Evolutionary conservation across 352 stramenopile genomes (phyloP).

Genomic region (Phytopythium litorale): DNA sequence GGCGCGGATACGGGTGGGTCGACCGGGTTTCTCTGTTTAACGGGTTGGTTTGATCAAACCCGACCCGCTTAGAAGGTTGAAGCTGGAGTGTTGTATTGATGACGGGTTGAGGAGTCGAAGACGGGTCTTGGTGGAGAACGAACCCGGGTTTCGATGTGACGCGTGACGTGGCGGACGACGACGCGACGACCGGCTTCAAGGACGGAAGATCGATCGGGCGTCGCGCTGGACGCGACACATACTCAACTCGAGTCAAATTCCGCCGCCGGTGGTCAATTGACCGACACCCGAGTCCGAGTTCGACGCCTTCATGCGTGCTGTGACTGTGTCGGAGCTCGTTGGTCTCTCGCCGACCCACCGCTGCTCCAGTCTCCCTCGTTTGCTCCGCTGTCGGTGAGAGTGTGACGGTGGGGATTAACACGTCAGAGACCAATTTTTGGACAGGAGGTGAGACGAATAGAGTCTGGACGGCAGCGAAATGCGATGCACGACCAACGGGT

Average conservation of each 20-base stretch:
- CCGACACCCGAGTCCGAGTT: too few relatives aligned
- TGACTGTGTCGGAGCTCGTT: too few relatives aligned
- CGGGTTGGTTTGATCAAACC: background rate
- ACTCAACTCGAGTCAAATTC: slow-evolving; percentile 2
- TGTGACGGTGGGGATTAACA: background rate
- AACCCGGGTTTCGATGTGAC: background rate
- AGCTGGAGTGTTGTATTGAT: background rate
- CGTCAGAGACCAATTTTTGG: background rate
- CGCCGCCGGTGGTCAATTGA: background rate
- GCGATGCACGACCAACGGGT: background rate
- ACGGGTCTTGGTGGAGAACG: background rate
- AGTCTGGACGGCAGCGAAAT: background rate
- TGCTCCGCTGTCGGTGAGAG: background rate
- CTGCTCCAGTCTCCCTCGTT: background rate
- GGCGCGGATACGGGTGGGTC: background rate
- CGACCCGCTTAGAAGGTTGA: background rate
- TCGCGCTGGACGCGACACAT: background rate
- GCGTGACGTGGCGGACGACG: background rate
- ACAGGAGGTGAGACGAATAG: background rate
- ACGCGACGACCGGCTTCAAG: slow-evolving; percentile 6
- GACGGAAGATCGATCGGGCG: slow-evolving; percentile 6
- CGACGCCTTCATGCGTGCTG: too few relatives aligned
- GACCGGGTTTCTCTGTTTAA: background rate
- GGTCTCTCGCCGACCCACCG: background rate
- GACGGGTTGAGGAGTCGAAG: background rate